These are phyloP conservation scores for Malania oleifera DNA, from an alignment of 164 flowering plant species.

Conservation along the genomic window DNA sequence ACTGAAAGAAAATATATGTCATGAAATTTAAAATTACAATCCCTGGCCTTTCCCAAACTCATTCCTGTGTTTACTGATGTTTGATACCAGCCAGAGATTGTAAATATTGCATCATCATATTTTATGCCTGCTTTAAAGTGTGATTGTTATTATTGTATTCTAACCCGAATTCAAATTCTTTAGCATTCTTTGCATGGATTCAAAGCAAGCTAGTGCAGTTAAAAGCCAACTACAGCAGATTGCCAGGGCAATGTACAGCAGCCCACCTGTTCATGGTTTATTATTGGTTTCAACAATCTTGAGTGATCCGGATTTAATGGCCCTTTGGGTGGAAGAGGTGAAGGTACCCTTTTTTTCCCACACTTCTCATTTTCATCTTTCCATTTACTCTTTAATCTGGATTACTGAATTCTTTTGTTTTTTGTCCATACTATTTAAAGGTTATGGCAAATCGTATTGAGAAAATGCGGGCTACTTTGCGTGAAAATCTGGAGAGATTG, in stretches of 20 bases:
- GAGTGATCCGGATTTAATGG: slow-evolving; percentile 20
- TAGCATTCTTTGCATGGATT: slow-evolving; percentile 23
- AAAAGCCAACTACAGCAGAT: slow-evolving; percentile 29
- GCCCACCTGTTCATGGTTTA: slow-evolving; percentile 32
- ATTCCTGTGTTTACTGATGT: too few species aligned
- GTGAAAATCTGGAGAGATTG: slow-evolving; percentile 20
- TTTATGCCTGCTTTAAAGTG: too few species aligned
- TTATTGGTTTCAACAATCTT: slow-evolving; percentile 29
- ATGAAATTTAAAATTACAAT: too few species aligned
- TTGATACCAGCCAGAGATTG: too few species aligned
- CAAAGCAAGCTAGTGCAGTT: slow-evolving; percentile 23
- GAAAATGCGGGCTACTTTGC: slow-evolving; percentile 21
- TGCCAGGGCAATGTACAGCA: slow-evolving; percentile 30
- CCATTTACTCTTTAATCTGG: background rate
- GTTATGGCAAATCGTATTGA: slow-evolving; percentile 22
- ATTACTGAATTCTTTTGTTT: background rate
- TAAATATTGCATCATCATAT: too few species aligned
- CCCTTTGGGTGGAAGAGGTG: slow-evolving; percentile 24
- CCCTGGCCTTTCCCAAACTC: too few species aligned
- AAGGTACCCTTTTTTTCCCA: slow-evolving; percentile 12
- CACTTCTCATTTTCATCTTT: background rate
- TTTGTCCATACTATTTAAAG: slow-evolving; percentile 6
- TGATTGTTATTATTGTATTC: too few species aligned
- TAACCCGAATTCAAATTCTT: background rate
- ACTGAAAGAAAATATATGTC: too few species aligned